Conservation (phyloP, 768 basidiomycete genomes). For the Thelephora aurantiotincta region DNA sequence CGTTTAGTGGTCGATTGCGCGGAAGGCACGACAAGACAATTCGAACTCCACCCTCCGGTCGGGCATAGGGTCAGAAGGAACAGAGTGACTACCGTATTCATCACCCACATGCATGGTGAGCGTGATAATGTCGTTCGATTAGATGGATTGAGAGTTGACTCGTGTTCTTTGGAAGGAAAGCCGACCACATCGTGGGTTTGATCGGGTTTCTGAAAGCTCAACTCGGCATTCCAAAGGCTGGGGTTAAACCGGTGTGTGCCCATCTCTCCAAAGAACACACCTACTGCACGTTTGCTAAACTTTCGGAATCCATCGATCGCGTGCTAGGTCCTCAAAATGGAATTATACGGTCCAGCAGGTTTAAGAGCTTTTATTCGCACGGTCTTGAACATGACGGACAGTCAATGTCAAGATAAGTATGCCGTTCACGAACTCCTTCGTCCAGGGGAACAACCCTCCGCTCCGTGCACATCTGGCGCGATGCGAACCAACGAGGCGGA, state of each 20-base stretch:
- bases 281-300: constrained; percentile 3
- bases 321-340: constrained; percentile 27
- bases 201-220: constrained; percentile 48
- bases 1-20: constrained; percentile 68
- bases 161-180: constrained; percentile 16
- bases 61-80: constrained; percentile 21
- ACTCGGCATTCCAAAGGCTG: constrained; percentile 31
- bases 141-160: background rate
- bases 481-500: constrained; percentile 50
- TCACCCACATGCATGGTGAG: constrained; percentile 77
- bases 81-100: constrained; percentile 54
- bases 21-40: constrained; percentile 65
- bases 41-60: constrained; percentile 35
- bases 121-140: background rate
- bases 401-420: constrained; percentile 44
- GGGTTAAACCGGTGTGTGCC: constrained; percentile 5
- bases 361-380: constrained; percentile 62
- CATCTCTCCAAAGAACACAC: constrained; percentile 5
- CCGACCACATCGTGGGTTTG: constrained; percentile 66
- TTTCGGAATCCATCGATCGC: constrained; percentile 11
- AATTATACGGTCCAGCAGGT: constrained; percentile 73
- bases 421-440: constrained; percentile 68
- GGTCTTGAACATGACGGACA: constrained; percentile 53
- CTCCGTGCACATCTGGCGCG: constrained; percentile 29
- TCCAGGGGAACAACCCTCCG: constrained; percentile 31